These are phyloP conservation scores for Leishmania tropica DNA, from an alignment of 208 protist species.

Conservation along the genomic window DNA sequence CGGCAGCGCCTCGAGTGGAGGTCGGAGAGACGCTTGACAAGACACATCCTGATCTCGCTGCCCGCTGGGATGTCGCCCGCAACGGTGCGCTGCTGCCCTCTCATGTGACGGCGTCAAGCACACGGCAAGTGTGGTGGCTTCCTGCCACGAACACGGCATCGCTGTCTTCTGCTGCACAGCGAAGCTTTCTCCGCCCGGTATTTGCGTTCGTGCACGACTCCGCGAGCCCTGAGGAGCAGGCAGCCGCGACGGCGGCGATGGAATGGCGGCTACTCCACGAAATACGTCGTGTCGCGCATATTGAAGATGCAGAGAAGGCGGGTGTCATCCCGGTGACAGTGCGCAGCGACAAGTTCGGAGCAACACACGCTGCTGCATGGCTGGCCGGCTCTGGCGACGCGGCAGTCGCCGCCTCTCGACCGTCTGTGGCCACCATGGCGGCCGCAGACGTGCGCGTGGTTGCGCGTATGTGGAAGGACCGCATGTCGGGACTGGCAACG, in stretches of 20 bases:
- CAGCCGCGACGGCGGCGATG: slow-evolving; percentile 39
- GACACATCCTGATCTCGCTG: slow-evolving; percentile 47
- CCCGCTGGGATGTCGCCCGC: slow-evolving; percentile 51
- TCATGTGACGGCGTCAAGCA: slow-evolving; percentile 53
- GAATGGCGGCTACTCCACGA: slow-evolving; percentile 45
- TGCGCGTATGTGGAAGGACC: slow-evolving; percentile 32
- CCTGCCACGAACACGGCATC: slow-evolving; percentile 11
- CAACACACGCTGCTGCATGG: background rate
- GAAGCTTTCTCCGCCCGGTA: slow-evolving; percentile 57
- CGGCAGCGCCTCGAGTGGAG: background rate
- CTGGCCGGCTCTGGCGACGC: background rate
- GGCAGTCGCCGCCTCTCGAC: background rate
- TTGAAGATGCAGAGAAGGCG: slow-evolving; percentile 39
- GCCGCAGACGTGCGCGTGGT: slow-evolving; percentile 17
- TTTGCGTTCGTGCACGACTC: slow-evolving; percentile 56
- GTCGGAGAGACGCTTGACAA: slow-evolving; percentile 30
- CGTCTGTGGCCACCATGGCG: background rate
- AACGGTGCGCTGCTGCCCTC: slow-evolving; percentile 60
- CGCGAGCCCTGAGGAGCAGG: slow-evolving; percentile 44
- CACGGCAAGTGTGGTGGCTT: slow-evolving; percentile 66
- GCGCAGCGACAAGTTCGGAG: background rate
- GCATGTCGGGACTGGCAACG: background rate
- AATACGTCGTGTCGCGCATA: slow-evolving; percentile 50
- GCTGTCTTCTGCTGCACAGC: background rate
- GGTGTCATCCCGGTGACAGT: slow-evolving; percentile 26